Evolutionary conservation across 257 asterid species (phyloP).

Genomic region (Lycium barbarum): DNA sequence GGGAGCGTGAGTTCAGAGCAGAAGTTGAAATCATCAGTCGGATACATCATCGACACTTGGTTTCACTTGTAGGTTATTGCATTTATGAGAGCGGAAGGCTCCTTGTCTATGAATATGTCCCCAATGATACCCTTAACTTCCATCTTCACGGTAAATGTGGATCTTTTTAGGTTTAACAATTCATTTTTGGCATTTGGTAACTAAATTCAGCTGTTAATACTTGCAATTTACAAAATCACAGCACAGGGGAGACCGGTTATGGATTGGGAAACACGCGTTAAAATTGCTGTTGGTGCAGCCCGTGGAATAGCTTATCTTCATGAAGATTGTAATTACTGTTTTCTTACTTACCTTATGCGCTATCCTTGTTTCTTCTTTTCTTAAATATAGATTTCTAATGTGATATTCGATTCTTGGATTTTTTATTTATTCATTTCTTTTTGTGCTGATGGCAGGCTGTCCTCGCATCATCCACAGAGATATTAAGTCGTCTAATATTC

Average conservation of each 20-base stretch:
- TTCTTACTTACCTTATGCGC: background rate
- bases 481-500: conserved; percentile 61
- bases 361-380: conserved; percentile 21
- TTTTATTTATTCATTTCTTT: background rate
- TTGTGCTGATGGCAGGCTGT: conserved; percentile 56
- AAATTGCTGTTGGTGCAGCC: conserved; percentile 90
- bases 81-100: conserved; percentile 77
- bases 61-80: conserved; percentile 93
- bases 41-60: conserved; percentile 94
- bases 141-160: conserved; percentile 86
- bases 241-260: conserved; percentile 66
- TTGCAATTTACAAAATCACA: conserved; percentile 36
- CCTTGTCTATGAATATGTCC: conserved; percentile 82
- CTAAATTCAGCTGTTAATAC: conserved; percentile 32
- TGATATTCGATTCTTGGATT: background rate
- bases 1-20: conserved; percentile 93
- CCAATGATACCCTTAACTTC: conserved; percentile 86
- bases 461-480: conserved; percentile 76
- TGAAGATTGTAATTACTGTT: conserved; percentile 79
- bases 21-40: conserved; percentile 97
- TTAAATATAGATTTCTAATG: background rate
- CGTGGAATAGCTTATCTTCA: conserved; percentile 98
- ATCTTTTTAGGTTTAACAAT: conserved; percentile 21
- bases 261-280: conserved; percentile 87
- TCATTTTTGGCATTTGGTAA: background rate